A percentile compares a stretch with the other conserved stretches of the same genome.
Evolutionary conservation across 306 rosid species (phyloP).

Genomic region (Rosa rugosa): DNA sequence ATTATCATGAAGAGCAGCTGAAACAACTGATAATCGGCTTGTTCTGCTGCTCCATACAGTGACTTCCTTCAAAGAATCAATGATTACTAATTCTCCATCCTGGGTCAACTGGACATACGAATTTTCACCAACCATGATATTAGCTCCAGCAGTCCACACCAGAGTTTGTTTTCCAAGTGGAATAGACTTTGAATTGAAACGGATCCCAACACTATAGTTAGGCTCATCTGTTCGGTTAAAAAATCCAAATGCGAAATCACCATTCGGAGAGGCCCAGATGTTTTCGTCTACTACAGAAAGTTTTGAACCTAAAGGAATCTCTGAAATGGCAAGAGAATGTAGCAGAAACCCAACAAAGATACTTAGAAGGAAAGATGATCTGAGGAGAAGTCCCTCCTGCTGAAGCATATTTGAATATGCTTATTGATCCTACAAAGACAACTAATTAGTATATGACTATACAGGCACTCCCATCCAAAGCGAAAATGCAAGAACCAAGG

Average conservation of each 20-base stretch:
- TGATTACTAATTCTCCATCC: slow-evolving; percentile 58
- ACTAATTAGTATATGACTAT: slow-evolving; percentile 18
- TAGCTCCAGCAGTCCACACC: slow-evolving; percentile 73
- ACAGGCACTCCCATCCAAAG: slow-evolving; percentile 14
- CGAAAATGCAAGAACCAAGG: background rate
- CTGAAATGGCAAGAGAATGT: slow-evolving; percentile 38
- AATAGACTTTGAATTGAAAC: slow-evolving; percentile 59
- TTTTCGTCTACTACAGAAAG: slow-evolving; percentile 47
- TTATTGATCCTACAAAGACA: slow-evolving; percentile 22
- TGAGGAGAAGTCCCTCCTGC: slow-evolving; percentile 34
- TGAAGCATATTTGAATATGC: slow-evolving; percentile 51
- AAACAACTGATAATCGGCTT: slow-evolving; percentile 40
- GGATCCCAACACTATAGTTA: slow-evolving; percentile 59
- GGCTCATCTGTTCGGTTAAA: slow-evolving; percentile 50
- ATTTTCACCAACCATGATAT: slow-evolving; percentile 43
- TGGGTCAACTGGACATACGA: slow-evolving; percentile 59
- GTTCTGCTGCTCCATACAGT: slow-evolving; percentile 55
- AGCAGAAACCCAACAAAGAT: slow-evolving; percentile 42
- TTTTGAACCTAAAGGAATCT: slow-evolving; percentile 68
- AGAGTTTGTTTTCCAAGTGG: slow-evolving; percentile 47
- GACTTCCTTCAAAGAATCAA: slow-evolving; percentile 48
- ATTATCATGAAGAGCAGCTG: slow-evolving; percentile 57
- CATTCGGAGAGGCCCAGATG: slow-evolving; percentile 67
- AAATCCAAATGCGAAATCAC: slow-evolving; percentile 75
- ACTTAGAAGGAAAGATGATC: slow-evolving; percentile 36